These are phyloP conservation scores for Malbranchea zuffiana DNA, from an alignment of 2,329 filamentous ascomycete genomes.

Conservation along the genomic window DNA sequence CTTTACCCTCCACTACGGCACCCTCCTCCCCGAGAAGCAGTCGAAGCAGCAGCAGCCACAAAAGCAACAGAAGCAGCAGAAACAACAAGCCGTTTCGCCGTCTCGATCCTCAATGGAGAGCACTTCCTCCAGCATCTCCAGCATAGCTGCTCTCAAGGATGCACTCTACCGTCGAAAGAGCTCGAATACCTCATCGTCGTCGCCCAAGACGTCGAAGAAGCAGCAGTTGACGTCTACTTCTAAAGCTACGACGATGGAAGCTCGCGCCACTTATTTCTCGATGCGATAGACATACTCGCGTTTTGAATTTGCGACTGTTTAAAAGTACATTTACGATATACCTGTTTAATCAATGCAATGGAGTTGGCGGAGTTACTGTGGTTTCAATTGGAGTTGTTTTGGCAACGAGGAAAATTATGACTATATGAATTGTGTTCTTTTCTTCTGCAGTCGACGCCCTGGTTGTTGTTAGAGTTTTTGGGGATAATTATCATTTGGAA, in stretches of 20 bases:
- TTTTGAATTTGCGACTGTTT: too few species aligned
- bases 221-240: neutral
- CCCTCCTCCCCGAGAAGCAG: neutral
- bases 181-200: conserved; percentile 1
- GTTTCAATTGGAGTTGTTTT: too few species aligned
- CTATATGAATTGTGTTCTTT: too few species aligned
- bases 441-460: too few species aligned
- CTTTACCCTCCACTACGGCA: conserved; percentile 7
- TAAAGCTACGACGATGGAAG: conserved; percentile 6
- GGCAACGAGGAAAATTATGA: too few species aligned
- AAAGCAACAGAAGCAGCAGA: neutral
- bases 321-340: too few species aligned
- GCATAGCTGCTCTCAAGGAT: conserved; percentile 8
- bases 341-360: too few species aligned
- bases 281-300: conserved; percentile 8
- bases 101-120: conserved; percentile 8
- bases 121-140: conserved; percentile 6
- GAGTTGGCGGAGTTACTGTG: too few species aligned
- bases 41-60: neutral
- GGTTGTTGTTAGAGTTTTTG: too few species aligned
- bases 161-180: conserved; percentile 1
- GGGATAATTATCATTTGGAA: too few species aligned
- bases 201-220: neutral
- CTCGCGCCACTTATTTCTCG: conserved; percentile 10
- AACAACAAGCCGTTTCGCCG: neutral